Evolutionary conservation across 1,284 basidiomycete species (phyloP), one percentile per base, ranked within the genome.

Genomic region (Pseudozyma thailandica): DNA sequence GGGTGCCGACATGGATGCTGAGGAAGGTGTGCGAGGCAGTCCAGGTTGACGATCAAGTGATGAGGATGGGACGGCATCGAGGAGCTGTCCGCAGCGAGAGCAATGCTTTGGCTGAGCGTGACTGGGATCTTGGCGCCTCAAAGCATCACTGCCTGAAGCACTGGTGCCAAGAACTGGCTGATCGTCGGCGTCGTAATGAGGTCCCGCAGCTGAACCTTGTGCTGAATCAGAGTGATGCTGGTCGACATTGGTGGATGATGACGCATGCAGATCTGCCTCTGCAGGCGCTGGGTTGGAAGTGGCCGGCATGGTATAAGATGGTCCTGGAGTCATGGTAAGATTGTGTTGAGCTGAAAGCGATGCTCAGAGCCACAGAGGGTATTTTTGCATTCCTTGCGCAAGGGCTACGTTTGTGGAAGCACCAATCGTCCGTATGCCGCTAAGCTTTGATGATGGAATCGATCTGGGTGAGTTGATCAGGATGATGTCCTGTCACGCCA

Each of bases 251-350:
- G 45, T 18, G 6, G 42, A 21, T 4, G 45, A 38, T 1, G 46
- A 51, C 6, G 31, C 43, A 43, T 31, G 13, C 6, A 51, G 16
- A 18, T 37, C 23, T 1, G 56, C 20, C 25, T 54, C 49, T 6
- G 41, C 23, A 0, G 46, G 41, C 28, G 56, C 44, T 16, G 52
- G 10, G 10, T 20, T 48, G 23, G 52, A 47, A 9, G 51, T 50
- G 30, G 52, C 46, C 7, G 68, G 68, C 52, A 61, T 44, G 28
- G 47, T 61, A 30, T 60, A 73, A n/a, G 71, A 73, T 10, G 71
- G 71, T 20, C 65, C 71, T 2, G 71, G 71, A 15, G 71, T 69
- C 71, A 73, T 73, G 47, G 15, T 45, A 26, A 7, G 12, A 38
- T 38, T 18, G 16, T 35, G 27, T 45, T 23, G 39, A 23, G 20